These are phyloP conservation scores for Apiospora saccharicola DNA, from an alignment of 2,329 filamentous ascomycete species.

Conservation along the genomic window DNA sequence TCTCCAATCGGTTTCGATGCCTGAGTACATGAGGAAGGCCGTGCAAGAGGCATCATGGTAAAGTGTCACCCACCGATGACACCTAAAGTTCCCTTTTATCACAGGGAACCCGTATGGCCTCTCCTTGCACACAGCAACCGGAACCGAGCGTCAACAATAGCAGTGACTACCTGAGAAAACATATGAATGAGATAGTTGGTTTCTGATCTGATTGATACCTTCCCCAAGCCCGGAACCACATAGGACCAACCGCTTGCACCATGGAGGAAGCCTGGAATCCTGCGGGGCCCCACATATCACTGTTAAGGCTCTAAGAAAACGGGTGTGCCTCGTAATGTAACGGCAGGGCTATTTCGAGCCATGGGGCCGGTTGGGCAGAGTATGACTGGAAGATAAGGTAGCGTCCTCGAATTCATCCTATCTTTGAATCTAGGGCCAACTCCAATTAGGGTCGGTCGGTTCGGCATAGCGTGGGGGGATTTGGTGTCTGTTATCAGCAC, in stretches of 20 bases:
- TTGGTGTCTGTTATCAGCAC: not conserved
- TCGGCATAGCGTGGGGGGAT: slow-evolving; percentile 3
- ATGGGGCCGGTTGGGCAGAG: not conserved
- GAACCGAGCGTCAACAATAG: not conserved
- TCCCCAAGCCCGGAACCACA: slow-evolving; percentile 4
- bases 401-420: slow-evolving; percentile 10
- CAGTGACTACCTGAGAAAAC: not conserved
- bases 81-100: not conserved
- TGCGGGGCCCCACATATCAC: slow-evolving; percentile 3
- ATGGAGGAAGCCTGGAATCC: slow-evolving; percentile 1
- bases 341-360: slow-evolving; percentile 7
- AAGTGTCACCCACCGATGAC: not conserved
- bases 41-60: not conserved
- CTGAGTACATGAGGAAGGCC: not conserved
- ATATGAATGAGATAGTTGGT: not conserved
- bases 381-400: slow-evolving; percentile 10
- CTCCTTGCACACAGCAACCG: not conserved
- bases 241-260: not conserved
- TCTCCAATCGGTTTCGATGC: slow-evolving; percentile 9
- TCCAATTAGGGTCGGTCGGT: not conserved
- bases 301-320: not conserved
- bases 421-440: slow-evolving; percentile 3
- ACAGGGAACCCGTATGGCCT: not conserved
- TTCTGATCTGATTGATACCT: not conserved
- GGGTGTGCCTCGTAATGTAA: not conserved